Conservation (phyloP, 768 basidiomycete species). For the Piloderma croceum region DNA sequence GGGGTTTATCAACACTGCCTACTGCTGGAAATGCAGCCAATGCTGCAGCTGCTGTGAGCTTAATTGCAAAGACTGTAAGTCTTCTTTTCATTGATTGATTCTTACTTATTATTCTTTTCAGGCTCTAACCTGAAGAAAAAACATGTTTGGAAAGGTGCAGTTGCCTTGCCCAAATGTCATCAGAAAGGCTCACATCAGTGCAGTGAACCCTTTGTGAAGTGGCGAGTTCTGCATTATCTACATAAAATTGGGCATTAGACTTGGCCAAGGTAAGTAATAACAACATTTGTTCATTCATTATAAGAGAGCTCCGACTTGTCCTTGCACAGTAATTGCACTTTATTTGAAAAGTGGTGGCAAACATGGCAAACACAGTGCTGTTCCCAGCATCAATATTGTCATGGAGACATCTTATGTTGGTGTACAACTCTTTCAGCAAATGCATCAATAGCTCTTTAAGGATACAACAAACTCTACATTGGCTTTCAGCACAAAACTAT, state of each 20-base stretch:
- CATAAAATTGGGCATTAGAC: conserved; percentile 4
- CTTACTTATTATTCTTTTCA: conserved; percentile 1
- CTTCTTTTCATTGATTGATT: too few species aligned
- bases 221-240: conserved; percentile 9
- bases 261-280: conserved; percentile 6
- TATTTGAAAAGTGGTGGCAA: conserved; percentile 14
- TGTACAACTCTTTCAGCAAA: conserved; percentile 16
- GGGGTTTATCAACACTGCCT: conserved; percentile 1
- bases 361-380: conserved; percentile 14
- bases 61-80: conserved; percentile 2
- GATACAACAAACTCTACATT: conserved; percentile 8
- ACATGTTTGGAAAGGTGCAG: conserved; percentile 4
- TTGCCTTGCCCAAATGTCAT: conserved; percentile 5
- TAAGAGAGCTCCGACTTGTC: background rate
- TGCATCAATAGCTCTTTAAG: conserved; percentile 8
- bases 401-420: conserved; percentile 13
- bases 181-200: conserved; percentile 5
- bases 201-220: conserved; percentile 3
- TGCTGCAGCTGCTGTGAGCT: conserved; percentile 12
- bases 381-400: conserved; percentile 9
- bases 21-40: conserved; percentile 18
- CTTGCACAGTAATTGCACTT: conserved; percentile 9
- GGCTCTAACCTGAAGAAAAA: conserved; percentile 5
- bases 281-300: background rate
- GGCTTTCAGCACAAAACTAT: conserved; percentile 10